Evolutionary conservation across 2,329 filamentous ascomycete genomes (phyloP), one percentile per base, ranked within the genome.

Genomic region (Paecilomyces niveus): DNA sequence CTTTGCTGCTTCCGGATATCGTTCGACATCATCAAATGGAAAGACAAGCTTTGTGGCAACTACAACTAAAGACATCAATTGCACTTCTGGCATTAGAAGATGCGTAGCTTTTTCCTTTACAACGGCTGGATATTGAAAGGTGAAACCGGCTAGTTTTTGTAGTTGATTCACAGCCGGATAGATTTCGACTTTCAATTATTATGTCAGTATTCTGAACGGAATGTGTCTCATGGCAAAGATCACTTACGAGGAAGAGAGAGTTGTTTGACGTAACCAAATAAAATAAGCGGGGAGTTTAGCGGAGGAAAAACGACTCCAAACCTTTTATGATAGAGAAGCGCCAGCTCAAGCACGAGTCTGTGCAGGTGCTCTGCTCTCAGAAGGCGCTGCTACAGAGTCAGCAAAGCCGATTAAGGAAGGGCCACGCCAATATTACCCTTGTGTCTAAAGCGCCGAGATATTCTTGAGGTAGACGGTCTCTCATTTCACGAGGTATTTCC

Each of bases 11-110:
- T 68, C 72, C 7, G 81, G 82, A 63, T 79, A 77, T 50, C 86
- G 78, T 56, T 78, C 71, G 11, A 80, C 67, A 22, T 78, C 76
- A 66, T 90, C 85, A 52, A 96, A 85, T 0, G 93, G 90, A 65
- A 90, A 92, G 21, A 89, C 79, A 2, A 96, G 72, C 66, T 97
- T 97, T 3, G 88, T 85, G 3, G 89, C 85, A 13, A 96, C 80
- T 2, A 96, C 78, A 3, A 96, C 72, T 3, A 90, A 76, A 3
- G 86, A 81, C 57, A 91, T 79, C 1, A 97, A 76, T 51, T 89
- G 83, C 5, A 89, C 78, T 67, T 97, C 94, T 0, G 94, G 91
- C 61, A 88, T 82, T 55, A 85, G 79, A 8, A 82, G 74, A 26
- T 79, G 63, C 39, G 64, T 67, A 32, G 65, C 74, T 59, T 79